Evolutionary conservation across 176 grass and related monocot genomes (phyloP), one percentile per base, ranked within the genome.

Genomic region (Saccharum spontaneum): DNA sequence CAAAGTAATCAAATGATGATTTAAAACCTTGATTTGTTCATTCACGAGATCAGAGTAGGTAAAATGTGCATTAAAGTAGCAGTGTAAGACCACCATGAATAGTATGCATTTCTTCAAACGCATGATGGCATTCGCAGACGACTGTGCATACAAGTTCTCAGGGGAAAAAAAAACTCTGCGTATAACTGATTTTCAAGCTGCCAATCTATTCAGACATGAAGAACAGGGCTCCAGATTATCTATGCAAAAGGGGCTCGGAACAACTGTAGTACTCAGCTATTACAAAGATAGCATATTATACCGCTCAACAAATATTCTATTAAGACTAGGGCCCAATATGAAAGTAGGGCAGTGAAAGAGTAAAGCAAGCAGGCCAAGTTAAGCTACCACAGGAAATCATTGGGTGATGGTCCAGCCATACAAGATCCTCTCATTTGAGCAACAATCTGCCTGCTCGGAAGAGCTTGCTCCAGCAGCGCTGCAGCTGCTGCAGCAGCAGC

Each of bases 1-100:
- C 64, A 83, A 2, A 80, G 28, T 30, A 68, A 84, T 81, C 22
- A 79, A 57, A 67, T 57, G 22, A 79, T 30, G 73, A 66, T 73
- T 80, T 34, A 86, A 77, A 71, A 79, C 26, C 14, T 45, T 73
- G 6, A 10, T 44, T 61, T 73, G 24, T 89, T 33, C 28, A 80
- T 62, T 71, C 23, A 81, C 67, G 23, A 76, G 54, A 76, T 77
- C 12, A 66, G 46, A 59, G 36, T 44, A 76, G 6, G 77, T 69
- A 74, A 22, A 16, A 64, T 63, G 22, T 71, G 55, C 74, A 77
- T 71, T 54, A 64, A 34, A 67, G 50, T 71, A 71, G 28, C 30
- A 88, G 31, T 28, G 65, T 71, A 71, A 16, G 39, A 83, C 54
- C 14, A 13, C 5, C 48, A 54, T 41, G 62, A 50, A 17, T 46